These are phyloP conservation scores for Termitomyces sp. DNA, from an alignment of 768 basidiomycete genomes.

Conservation along the genomic window DNA sequence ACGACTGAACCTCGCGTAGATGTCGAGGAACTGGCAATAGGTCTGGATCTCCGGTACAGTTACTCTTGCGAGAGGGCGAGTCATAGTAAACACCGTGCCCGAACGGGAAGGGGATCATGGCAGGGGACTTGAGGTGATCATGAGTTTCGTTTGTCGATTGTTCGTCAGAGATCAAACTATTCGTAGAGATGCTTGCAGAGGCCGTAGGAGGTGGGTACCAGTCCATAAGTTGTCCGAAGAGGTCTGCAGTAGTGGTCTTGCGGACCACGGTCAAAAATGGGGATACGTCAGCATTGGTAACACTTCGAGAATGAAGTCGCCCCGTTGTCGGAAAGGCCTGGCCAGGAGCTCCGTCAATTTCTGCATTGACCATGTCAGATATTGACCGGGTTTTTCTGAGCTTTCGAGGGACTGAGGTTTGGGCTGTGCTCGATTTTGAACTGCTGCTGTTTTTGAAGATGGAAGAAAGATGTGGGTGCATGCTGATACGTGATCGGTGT, in stretches of 20 bases:
- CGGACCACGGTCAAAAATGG: constrained; percentile 28
- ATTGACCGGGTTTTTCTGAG: constrained; percentile 74
- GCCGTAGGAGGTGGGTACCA: constrained; percentile 40
- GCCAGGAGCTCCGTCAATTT: constrained; percentile 21
- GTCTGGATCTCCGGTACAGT: constrained; percentile 19
- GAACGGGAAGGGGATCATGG: constrained; percentile 50
- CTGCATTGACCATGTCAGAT: constrained; percentile 42
- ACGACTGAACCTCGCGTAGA: constrained; percentile 83
- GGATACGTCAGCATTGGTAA: constrained; percentile 63
- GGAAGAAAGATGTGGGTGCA: constrained; percentile 44
- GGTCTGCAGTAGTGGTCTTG: constrained; percentile 34
- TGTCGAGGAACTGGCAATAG: constrained; percentile 39
- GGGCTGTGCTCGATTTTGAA: constrained; percentile 23
- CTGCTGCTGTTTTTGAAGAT: constrained; percentile 39
- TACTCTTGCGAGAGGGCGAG: constrained; percentile 43
- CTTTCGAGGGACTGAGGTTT: constrained; percentile 37
- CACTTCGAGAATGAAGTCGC: constrained; percentile 73
- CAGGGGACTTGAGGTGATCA: constrained; percentile 16
- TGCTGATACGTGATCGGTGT: constrained; percentile 63
- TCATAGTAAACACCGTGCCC: constrained; percentile 60
- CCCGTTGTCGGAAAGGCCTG: constrained; percentile 29
- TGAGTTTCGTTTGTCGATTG: constrained; percentile 20
- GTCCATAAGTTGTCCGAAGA: constrained; percentile 62
- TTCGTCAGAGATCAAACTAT: constrained; percentile 22
- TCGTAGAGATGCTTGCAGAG: constrained; percentile 28